Conservation (phyloP, 2,329 filamentous ascomycete genomes). For the Alternaria incomplexa region DNA sequence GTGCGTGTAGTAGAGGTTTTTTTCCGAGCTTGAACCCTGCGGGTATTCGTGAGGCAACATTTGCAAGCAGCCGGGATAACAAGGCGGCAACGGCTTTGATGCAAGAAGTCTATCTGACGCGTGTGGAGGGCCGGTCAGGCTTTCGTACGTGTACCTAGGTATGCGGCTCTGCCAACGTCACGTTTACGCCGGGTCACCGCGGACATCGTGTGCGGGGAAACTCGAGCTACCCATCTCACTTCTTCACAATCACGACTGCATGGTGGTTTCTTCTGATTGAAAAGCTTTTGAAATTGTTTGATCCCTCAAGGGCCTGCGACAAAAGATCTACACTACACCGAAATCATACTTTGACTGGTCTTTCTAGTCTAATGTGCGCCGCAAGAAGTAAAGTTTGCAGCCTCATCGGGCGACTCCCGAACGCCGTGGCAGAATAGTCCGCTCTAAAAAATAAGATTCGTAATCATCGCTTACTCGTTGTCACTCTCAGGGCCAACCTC, state of each 20-base stretch:
- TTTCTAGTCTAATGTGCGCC: slow-evolving; percentile 23
- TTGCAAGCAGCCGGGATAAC: neutral
- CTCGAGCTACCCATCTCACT: neutral
- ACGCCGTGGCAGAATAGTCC: slow-evolving; percentile 28
- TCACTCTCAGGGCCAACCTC: slow-evolving; percentile 41
- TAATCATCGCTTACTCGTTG: slow-evolving; percentile 32
- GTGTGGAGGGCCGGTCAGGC: neutral
- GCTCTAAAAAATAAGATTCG: slow-evolving; percentile 26
- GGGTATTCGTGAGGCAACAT: neutral
- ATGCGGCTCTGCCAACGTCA: slow-evolving; percentile 3
- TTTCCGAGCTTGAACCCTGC: neutral
- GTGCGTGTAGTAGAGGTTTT: neutral
- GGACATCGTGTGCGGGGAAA: slow-evolving; percentile 12
- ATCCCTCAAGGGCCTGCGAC: slow-evolving; percentile 1
- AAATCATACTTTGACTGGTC: slow-evolving; percentile 8
- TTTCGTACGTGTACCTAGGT: neutral
- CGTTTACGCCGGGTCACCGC: slow-evolving; percentile 4
- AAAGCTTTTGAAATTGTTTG: slow-evolving; percentile 1
- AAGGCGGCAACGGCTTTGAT: too few species aligned
- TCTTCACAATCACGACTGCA: neutral
- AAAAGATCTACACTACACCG: slow-evolving; percentile 22
- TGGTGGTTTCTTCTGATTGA: neutral
- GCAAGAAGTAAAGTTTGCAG: slow-evolving; percentile 17
- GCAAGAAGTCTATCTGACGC: neutral
- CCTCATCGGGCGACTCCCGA: slow-evolving; percentile 15